A percentile compares a stretch with the other conserved stretches of the same genome.
phyloP scores from a whole-genome alignment of 1,284 basidiomycete genomes.

The Gomphus bonarii region DNA sequence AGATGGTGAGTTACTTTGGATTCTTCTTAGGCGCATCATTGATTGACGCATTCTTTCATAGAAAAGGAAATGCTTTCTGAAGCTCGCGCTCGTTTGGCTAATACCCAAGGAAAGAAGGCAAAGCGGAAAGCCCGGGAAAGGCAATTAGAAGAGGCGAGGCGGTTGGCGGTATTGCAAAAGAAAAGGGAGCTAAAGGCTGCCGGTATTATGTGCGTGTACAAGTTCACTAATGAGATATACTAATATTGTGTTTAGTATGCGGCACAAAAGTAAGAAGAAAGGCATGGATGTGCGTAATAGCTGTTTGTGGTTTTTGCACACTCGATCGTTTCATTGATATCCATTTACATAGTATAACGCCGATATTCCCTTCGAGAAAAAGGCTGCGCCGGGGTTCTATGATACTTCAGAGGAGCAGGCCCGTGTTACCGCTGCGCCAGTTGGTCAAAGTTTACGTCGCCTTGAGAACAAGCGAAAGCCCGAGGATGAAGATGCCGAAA shows the following conservation, averaged over 20 bases:
- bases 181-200: conserved; percentile 96
- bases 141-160: conserved; percentile 90
- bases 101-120: conserved; percentile 99
- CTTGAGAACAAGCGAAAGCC: conserved; percentile 89
- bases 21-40: not conserved
- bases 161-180: conserved; percentile 94
- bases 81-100: conserved; percentile 93
- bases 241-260: conserved; percentile 40
- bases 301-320: conserved; percentile 2
- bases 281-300: conserved; percentile 80
- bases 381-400: conserved; percentile 91
- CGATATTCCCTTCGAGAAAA: conserved; percentile 98
- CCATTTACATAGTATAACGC: conserved; percentile 72
- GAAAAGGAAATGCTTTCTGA: conserved; percentile 99
- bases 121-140: conserved; percentile 97
- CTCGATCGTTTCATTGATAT: not conserved
- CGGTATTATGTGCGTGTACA: conserved; percentile 76
- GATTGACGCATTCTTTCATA: conserved; percentile 22
- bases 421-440: conserved; percentile 78
- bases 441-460: conserved; percentile 83
- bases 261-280: conserved; percentile 87
- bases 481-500: conserved; percentile 80
- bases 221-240: not conserved
- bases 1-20: conserved; percentile 52
- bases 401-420: conserved; percentile 93